These are phyloP conservation scores for Poterioochromonas sp. DNA, from an alignment of 352 stramenopile genomes.

Conservation along the genomic window DNA sequence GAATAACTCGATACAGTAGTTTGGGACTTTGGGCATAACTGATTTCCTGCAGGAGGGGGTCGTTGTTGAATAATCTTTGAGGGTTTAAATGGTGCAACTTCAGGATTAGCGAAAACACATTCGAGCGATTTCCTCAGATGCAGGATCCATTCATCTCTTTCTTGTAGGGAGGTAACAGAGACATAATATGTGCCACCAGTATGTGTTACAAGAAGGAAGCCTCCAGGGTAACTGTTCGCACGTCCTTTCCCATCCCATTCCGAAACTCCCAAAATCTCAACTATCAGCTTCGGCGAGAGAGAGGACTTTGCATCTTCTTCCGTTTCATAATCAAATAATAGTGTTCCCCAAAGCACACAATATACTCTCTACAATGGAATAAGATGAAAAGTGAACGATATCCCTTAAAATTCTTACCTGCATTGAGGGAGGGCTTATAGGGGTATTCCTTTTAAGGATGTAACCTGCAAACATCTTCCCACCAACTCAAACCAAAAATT, in stretches of 20 bases:
- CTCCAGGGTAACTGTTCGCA: conserved; percentile 76
- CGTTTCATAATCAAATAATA: conserved; percentile 45
- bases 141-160: conserved; percentile 37
- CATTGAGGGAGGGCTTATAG: conserved; percentile 16
- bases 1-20: neutral
- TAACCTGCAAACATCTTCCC: conserved; percentile 25
- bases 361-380: conserved; percentile 37
- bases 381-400: neutral
- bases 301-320: conserved; percentile 77
- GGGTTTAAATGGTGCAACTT: conserved; percentile 26
- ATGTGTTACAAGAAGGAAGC: conserved; percentile 53
- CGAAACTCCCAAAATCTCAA: conserved; percentile 72
- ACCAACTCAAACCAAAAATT: too few species aligned
- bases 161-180: conserved; percentile 11
- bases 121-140: conserved; percentile 7
- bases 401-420: conserved; percentile 8
- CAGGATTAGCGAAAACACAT: conserved; percentile 29
- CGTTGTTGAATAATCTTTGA: conserved; percentile 25
- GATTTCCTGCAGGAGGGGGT: neutral
- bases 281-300: conserved; percentile 67
- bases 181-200: conserved; percentile 33
- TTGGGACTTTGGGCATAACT: neutral
- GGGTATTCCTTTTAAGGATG: neutral
- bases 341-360: conserved; percentile 36
- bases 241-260: conserved; percentile 80